phyloP scores from a whole-genome alignment of 2,329 filamentous ascomycete genomes.

The Acephala macrosclerotiorum region DNA sequence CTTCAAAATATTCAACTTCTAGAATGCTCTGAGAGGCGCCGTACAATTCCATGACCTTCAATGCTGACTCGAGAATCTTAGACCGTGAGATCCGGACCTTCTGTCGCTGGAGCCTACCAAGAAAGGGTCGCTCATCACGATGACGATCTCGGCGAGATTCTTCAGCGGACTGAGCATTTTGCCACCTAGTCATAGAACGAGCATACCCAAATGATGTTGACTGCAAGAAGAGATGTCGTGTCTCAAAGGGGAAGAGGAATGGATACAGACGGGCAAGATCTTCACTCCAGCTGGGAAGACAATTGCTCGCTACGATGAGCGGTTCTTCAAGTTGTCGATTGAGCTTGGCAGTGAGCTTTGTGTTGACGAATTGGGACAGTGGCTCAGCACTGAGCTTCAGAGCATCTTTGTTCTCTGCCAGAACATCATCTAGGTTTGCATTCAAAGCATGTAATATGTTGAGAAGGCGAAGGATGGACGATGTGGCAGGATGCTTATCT shows the following conservation, averaged over 20 bases:
- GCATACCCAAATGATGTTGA: conserved; percentile 99
- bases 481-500: conserved; percentile 82
- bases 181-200: conserved; percentile 96
- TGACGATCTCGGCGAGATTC: conserved; percentile 83
- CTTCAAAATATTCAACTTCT: conserved; percentile 98
- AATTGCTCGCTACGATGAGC: conserved; percentile 95
- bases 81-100: conserved; percentile 96
- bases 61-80: conserved; percentile 94
- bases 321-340: conserved; percentile 97
- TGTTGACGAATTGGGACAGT: conserved; percentile 95
- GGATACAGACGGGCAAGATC: conserved; percentile 93
- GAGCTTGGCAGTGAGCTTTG: conserved; percentile 95
- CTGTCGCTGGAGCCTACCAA: conserved; percentile 90
- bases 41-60: conserved; percentile 99
- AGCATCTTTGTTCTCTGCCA: conserved; percentile 77
- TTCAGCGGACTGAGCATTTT: conserved; percentile 84
- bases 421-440: conserved; percentile 88
- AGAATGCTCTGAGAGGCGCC: conserved; percentile 95
- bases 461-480: conserved; percentile 85
- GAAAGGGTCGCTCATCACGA: conserved; percentile 87
- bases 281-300: conserved; percentile 94
- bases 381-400: conserved; percentile 81
- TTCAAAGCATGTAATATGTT: conserved; percentile 94
- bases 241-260: conserved; percentile 98
- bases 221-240: conserved; percentile 93